Evolutionary conservation across 768 basidiomycete genomes (phyloP), one percentile per base, ranked within the genome.

Genomic region (Pisolithus microcarpus): DNA sequence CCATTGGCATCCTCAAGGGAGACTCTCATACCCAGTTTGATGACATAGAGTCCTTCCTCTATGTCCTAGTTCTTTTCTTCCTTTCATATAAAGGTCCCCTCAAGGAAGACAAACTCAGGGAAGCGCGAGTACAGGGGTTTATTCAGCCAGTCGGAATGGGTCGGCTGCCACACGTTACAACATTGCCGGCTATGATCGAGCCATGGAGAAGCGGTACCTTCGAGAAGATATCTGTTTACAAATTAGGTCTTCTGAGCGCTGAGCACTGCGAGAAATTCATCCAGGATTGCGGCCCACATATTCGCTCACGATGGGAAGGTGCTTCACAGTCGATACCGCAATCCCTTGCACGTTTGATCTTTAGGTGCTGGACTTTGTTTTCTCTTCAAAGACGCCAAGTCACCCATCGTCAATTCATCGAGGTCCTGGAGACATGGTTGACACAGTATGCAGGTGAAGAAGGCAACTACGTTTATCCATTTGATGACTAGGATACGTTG

Each of bases 21-120:
- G 7, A 15, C 1, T 36, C 4, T 16, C 56, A 55, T 31, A 52
- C 56, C 0, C 50, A 48, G 2, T 53, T 47, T 2, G 52, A 59
- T 42, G 55, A 60, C 5, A 39, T 58, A 10, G 57, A 56, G 7
- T 59, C 58, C 5, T 55, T 60, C 23, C 46, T 58, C 23, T 60
- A 58, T 8, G 52, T 56, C 2, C 38, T 57, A 2, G 21, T 55
- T 7, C 19, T 59, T 7, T 57, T 57, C 50, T 55, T 57, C 43
- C 53, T 57, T 19, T 53, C 52, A 0, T 54, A 58, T 11, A 42
- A 38, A 2, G 43, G 52, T 0, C 53, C 59, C 0, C 52, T 58
- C 4, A 0, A 38, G 0, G 24, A 45, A 19, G 21, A 24, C 7
- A 26, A 23, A 7, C 34, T 52, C 5, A 11, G 8, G 1, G 2